Evolutionary conservation across 257 asterid genomes (phyloP).

Genomic region (Plantago major): DNA sequence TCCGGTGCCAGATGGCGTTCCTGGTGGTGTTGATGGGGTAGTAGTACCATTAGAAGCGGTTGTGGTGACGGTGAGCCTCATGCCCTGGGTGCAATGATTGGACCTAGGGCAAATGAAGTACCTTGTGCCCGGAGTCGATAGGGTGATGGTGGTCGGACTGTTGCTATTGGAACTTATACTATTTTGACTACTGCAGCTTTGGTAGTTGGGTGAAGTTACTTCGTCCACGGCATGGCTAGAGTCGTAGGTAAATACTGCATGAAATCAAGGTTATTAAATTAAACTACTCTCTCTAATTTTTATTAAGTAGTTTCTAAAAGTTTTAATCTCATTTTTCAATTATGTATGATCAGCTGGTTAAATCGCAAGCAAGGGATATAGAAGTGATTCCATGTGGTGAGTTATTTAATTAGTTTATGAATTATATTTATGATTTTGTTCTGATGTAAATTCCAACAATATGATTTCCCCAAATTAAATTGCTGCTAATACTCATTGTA

Average conservation of each 20-base stretch:
- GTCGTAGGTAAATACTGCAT: constrained; percentile 52
- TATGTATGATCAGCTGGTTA: no score
- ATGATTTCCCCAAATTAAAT: no score
- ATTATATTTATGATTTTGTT: no score
- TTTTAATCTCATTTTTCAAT: no score
- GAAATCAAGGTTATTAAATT: background rate
- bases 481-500: no score
- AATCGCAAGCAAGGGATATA: no score
- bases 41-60: background rate
- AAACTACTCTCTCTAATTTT: no score
- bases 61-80: constrained; percentile 47
- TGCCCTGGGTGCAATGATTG: constrained; percentile 51
- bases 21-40: background rate
- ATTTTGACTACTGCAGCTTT: constrained; percentile 33
- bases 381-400: no score
- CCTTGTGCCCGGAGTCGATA: constrained; percentile 32
- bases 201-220: constrained; percentile 32
- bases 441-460: no score
- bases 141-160: constrained; percentile 41
- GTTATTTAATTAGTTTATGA: no score
- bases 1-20: background rate
- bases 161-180: constrained; percentile 24
- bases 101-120: constrained; percentile 50
- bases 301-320: no score
- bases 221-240: constrained; percentile 38